A percentile compares a stretch with the other conserved stretches of the same genome.
Conservation (phyloP, 768 basidiomycete genomes). For the Lactarius pseudohatsudake region DNA sequence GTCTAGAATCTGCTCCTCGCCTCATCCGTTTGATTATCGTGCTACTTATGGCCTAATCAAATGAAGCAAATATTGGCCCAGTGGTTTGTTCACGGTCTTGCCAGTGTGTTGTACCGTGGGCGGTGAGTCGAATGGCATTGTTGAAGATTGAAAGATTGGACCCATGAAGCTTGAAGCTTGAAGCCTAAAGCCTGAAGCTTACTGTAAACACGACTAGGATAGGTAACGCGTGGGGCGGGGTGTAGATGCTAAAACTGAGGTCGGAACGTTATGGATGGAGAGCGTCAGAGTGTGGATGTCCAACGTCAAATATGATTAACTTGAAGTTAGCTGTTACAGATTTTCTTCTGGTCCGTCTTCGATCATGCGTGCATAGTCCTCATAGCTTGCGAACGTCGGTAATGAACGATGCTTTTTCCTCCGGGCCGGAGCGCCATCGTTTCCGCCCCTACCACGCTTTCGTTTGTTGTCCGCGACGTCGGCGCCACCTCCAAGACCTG, state of each 20-base stretch:
- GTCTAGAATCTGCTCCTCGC: background rate
- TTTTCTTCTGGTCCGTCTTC: constrained; percentile 74
- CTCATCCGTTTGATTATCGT: background rate
- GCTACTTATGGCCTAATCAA: too few species aligned
- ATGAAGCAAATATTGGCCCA: too few species aligned
- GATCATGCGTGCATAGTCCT: constrained; percentile 83
- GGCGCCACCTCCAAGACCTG: constrained; percentile 42
- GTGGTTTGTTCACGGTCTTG: too few species aligned
- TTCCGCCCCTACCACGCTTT: constrained; percentile 47
- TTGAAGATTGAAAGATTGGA: too few species aligned
- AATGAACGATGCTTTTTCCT: constrained; percentile 68
- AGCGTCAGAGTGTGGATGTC: background rate
- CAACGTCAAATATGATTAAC: background rate
- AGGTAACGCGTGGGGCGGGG: too few species aligned
- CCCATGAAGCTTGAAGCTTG: too few species aligned
- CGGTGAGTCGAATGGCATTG: too few species aligned
- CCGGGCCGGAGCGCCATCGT: constrained; percentile 43
- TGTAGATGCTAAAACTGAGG: background rate
- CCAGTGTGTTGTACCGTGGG: too few species aligned
- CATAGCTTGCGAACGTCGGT: constrained; percentile 84
- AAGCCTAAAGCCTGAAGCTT: too few species aligned
- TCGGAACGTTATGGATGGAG: background rate
- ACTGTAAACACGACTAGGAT: too few species aligned
- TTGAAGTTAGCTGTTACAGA: constrained; percentile 38
- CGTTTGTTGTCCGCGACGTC: constrained; percentile 33